Percentiles rank a stretch among this genome's conserved stretches.
Evolutionary conservation across 495 filamentous ascomycete genomes (phyloP).

Genomic region (Staphylotrichum tortipilum): DNA sequence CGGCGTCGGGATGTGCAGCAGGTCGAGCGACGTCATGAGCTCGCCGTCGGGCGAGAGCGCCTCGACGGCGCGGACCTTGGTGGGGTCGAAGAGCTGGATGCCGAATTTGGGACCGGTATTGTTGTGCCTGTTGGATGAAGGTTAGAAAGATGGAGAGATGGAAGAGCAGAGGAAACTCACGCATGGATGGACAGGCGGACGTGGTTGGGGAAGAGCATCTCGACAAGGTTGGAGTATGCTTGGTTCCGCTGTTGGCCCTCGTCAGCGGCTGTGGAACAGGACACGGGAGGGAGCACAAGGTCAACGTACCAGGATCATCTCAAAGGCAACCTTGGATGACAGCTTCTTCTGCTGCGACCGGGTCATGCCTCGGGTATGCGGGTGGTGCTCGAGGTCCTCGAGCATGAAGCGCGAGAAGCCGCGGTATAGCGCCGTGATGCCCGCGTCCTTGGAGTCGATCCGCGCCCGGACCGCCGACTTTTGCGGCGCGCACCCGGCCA

Average conservation of each 20-base stretch:
- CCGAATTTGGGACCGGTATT: slow-evolving; percentile 16
- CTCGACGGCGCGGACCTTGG: slow-evolving; percentile 6
- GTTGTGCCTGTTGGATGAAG: slow-evolving; percentile 5
- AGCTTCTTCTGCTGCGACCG: slow-evolving; percentile 14
- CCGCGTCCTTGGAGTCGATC: slow-evolving; percentile 28
- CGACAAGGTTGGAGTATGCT: neutral
- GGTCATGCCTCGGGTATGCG: slow-evolving; percentile 14
- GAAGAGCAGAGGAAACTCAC: neutral
- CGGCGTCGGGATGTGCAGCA: slow-evolving; percentile 15
- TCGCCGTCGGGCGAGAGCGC: slow-evolving; percentile 8
- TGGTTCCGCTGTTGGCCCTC: slow-evolving; percentile 9
- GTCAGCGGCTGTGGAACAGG: no score
- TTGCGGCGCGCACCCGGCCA: slow-evolving; percentile 24
- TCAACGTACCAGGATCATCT: slow-evolving; percentile 15
- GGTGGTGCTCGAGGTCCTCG: slow-evolving; percentile 32
- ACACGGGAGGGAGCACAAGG: no score
- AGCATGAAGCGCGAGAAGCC: slow-evolving; percentile 42
- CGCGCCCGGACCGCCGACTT: slow-evolving; percentile 19
- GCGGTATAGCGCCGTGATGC: slow-evolving; percentile 33
- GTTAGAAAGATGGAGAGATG: neutral
- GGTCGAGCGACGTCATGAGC: slow-evolving; percentile 13
- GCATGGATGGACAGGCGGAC: slow-evolving; percentile 5
- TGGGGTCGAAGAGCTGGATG: slow-evolving; percentile 13
- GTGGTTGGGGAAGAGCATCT: no score
- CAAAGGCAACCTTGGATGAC: slow-evolving; percentile 11